Conservation (phyloP, 2,329 filamentous ascomycete genomes). For the Falciphora oryzae region DNA sequence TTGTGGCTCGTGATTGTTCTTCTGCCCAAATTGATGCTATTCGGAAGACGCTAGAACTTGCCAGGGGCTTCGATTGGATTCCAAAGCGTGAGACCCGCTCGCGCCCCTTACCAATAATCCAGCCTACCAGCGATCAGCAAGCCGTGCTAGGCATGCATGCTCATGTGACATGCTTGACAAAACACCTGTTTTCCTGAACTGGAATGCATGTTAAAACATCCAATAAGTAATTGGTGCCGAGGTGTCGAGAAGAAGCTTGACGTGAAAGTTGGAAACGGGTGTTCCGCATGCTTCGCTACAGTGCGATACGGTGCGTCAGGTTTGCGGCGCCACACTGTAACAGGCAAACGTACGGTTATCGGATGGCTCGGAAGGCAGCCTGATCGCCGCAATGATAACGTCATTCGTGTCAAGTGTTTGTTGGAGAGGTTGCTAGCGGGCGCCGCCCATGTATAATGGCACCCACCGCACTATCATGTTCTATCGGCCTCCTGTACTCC, state of each 20-base stretch:
- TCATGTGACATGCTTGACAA: background rate
- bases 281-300: too few species aligned
- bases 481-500: background rate
- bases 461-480: background rate
- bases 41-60: background rate
- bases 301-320: too few species aligned
- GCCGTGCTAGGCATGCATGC: too few species aligned
- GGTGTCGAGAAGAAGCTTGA: too few species aligned
- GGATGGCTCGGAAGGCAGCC: background rate
- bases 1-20: background rate
- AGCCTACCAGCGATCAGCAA: background rate
- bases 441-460: background rate
- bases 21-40: background rate
- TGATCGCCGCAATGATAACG: background rate
- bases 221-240: too few species aligned
- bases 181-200: background rate
- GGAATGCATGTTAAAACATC: too few species aligned
- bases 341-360: too few species aligned
- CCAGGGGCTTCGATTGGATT: conserved; percentile 1
- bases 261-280: too few species aligned
- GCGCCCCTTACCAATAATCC: background rate
- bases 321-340: too few species aligned
- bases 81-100: background rate
- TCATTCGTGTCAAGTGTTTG: background rate
- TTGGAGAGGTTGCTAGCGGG: background rate